Evolutionary conservation across 371 early-diverging fungal genomes (phyloP).

Genomic region (Mycotypha africana): DNA sequence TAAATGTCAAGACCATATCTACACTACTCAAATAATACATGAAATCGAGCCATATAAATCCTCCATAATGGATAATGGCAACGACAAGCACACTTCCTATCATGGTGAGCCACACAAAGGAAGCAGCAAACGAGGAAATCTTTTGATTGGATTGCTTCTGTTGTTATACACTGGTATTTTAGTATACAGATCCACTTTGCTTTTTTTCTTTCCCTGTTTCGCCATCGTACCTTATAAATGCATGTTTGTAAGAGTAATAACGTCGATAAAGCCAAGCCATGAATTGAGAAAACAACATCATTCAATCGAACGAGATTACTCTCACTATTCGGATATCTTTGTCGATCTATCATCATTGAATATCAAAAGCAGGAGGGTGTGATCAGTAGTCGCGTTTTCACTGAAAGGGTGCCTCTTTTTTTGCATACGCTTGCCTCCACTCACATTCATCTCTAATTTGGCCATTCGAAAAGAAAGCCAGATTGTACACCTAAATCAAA

Average conservation of each 20-base stretch:
- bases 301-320: slow-evolving; percentile 72
- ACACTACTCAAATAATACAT: slow-evolving; percentile 65
- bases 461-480: slow-evolving; percentile 54
- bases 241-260: slow-evolving; percentile 62
- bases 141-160: slow-evolving; percentile 36
- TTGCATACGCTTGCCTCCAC: too few species aligned
- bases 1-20: slow-evolving; percentile 61
- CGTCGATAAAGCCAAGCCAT: slow-evolving; percentile 60
- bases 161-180: too few species aligned
- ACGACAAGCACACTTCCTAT: slow-evolving; percentile 28
- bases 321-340: slow-evolving; percentile 44
- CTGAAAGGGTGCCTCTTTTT: too few species aligned
- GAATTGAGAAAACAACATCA: slow-evolving; percentile 79
- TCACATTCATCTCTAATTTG: slow-evolving; percentile 57
- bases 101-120: slow-evolving; percentile 29
- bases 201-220: not conserved
- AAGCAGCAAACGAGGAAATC: slow-evolving; percentile 30
- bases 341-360: slow-evolving; percentile 45
- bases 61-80: slow-evolving; percentile 25
- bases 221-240: slow-evolving; percentile 53
- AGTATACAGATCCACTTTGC: too few species aligned
- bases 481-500: slow-evolving; percentile 51
- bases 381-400: too few species aligned
- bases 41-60: slow-evolving; percentile 42
- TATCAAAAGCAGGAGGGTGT: too few species aligned